Conservation (phyloP, 164 flowering plant genomes). For the Aristolochia fimbriata region DNA sequence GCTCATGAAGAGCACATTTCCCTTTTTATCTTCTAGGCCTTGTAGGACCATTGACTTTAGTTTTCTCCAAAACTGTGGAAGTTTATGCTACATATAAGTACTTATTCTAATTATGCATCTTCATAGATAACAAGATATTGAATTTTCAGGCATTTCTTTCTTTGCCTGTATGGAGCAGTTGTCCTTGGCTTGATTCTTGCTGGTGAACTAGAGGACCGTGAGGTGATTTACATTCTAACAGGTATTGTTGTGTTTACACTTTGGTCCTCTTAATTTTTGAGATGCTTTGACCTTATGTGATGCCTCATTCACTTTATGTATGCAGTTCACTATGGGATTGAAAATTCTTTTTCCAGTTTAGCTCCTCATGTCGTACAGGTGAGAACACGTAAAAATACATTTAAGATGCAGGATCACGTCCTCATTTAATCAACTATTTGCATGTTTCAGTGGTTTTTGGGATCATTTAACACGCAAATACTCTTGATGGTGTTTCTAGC, state of each 20-base stretch:
- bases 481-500: constrained; percentile 86
- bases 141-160: constrained; percentile 76
- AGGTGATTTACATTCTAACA: constrained; percentile 57
- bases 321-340: constrained; percentile 89
- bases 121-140: too few species aligned
- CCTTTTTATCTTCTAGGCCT: too few species aligned
- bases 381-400: constrained; percentile 6
- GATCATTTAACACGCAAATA: constrained; percentile 82
- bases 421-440: not conserved
- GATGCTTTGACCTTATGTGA: not conserved
- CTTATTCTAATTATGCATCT: too few species aligned
- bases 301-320: constrained; percentile 2
- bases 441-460: constrained; percentile 72
- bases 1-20: too few species aligned
- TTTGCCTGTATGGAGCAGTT: constrained; percentile 71
- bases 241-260: constrained; percentile 26
- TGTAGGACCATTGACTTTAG: too few species aligned
- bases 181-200: constrained; percentile 71
- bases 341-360: constrained; percentile 58
- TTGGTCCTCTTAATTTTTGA: not conserved
- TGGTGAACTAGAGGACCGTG: constrained; percentile 59
- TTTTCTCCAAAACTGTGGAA: too few species aligned
- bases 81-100: too few species aligned
- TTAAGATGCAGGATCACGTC: not conserved
- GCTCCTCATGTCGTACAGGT: constrained; percentile 88